Evolutionary conservation across 345 rosid species (phyloP).

Genomic region (Viola odorata): DNA sequence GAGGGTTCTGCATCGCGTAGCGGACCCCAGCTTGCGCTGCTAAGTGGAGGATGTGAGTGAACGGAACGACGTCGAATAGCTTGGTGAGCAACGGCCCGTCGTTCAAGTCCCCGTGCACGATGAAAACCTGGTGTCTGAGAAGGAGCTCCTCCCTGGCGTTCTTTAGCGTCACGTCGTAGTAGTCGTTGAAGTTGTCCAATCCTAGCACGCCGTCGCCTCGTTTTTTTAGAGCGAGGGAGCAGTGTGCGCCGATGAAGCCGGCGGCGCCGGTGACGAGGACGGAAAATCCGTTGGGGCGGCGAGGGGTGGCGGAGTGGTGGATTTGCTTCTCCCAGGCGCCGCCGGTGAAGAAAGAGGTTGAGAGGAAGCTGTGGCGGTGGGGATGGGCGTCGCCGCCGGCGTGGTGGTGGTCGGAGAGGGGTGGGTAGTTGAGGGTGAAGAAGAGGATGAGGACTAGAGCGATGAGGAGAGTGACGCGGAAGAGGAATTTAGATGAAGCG

Average conservation of each 20-base stretch:
- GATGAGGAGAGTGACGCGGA: slow-evolving; percentile 71
- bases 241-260: slow-evolving; percentile 23
- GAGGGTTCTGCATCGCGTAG: slow-evolving; percentile 24
- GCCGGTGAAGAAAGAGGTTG: slow-evolving; percentile 11
- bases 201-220: slow-evolving; percentile 29
- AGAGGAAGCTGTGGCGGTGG: slow-evolving; percentile 28
- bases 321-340: slow-evolving; percentile 22
- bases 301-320: slow-evolving; percentile 24
- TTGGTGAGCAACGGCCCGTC: slow-evolving; percentile 14
- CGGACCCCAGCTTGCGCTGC: slow-evolving; percentile 29
- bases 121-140: slow-evolving; percentile 13
- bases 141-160: slow-evolving; percentile 14
- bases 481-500: slow-evolving; percentile 78
- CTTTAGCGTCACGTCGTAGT: slow-evolving; percentile 19
- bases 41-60: slow-evolving; percentile 22
- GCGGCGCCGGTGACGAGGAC: slow-evolving; percentile 21
- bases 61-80: slow-evolving; percentile 20
- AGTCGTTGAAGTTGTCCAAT: slow-evolving; percentile 20
- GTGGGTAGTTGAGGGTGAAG: slow-evolving; percentile 77
- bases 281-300: slow-evolving; percentile 12
- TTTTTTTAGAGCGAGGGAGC: slow-evolving; percentile 21
- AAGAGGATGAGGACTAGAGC: slow-evolving; percentile 71
- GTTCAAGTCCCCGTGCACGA: slow-evolving; percentile 21
- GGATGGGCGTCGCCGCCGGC: slow-evolving; percentile 23
- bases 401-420: slow-evolving; percentile 44